These are phyloP conservation scores for Syzygium aromaticum DNA, from an alignment of 345 rosid species.

Conservation along the genomic window DNA sequence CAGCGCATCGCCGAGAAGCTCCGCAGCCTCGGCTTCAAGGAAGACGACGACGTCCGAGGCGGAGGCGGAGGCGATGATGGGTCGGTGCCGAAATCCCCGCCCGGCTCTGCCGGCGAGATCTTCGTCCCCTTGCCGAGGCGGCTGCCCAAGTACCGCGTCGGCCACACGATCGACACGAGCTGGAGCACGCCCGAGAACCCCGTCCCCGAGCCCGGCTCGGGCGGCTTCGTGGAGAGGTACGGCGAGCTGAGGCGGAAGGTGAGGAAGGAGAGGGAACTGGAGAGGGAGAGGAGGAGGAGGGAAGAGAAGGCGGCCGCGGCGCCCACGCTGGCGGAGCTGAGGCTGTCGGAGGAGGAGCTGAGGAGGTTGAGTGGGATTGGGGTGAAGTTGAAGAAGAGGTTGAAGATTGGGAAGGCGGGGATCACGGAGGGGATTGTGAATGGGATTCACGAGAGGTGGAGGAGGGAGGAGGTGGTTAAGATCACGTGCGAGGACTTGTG, in stretches of 20 bases:
- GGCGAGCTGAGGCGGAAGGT: slow-evolving; percentile 41
- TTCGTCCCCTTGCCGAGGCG: slow-evolving; percentile 63
- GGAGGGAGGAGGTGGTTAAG: slow-evolving; percentile 68
- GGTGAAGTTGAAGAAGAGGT: slow-evolving; percentile 51
- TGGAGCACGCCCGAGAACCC: slow-evolving; percentile 94
- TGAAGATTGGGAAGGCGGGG: slow-evolving; percentile 86
- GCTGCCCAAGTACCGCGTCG: slow-evolving; percentile 66
- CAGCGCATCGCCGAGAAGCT: slow-evolving; percentile 92
- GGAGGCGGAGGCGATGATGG: background rate
- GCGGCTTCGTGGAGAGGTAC: slow-evolving; percentile 49
- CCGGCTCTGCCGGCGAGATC: slow-evolving; percentile 53
- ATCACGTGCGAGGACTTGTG: slow-evolving; percentile 77
- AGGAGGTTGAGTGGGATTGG: slow-evolving; percentile 56
- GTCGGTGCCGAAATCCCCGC: background rate
- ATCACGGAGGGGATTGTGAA: slow-evolving; percentile 93
- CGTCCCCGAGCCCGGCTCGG: slow-evolving; percentile 70
- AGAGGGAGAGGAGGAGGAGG: slow-evolving; percentile 11
- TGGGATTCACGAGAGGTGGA: slow-evolving; percentile 97
- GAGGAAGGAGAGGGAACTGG: slow-evolving; percentile 24
- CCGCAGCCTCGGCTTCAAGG: slow-evolving; percentile 73
- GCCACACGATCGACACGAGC: slow-evolving; percentile 88
- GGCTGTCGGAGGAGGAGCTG: slow-evolving; percentile 42
- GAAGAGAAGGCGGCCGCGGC: slow-evolving; percentile 29
- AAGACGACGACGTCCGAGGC: slow-evolving; percentile 10
- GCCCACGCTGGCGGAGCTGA: slow-evolving; percentile 77